Evolutionary conservation across 2,329 filamentous ascomycete genomes (phyloP), one percentile per base, ranked within the genome.

Genomic region (Diaporthe ilicicola): DNA sequence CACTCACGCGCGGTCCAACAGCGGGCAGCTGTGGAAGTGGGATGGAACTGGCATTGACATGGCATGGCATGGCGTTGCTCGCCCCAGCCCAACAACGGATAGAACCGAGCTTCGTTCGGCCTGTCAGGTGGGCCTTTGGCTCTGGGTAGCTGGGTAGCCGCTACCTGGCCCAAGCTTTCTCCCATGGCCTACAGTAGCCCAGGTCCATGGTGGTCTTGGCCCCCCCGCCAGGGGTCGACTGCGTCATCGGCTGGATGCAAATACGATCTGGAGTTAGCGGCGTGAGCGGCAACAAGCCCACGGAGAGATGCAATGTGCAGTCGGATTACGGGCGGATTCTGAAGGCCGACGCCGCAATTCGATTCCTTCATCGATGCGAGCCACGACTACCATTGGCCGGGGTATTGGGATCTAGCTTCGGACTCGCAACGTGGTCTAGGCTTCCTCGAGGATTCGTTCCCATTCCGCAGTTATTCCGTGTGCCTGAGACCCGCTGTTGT

Each of bases 261-360:
- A 48, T 27, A 48, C 56, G 59, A 64, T 29, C 44, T 50, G 59
- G 59, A 64, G 59, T 64, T 64, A 64, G 59, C 59, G 59, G 59
- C 13, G 59, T 64, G 50, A 64, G 59, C 59, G 59, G 59, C 13
- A 19, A 64, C 59, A 50, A 64, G 44, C 24, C 15, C n/a, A 29
- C 29, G 59, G 44, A 37, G 42, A 24, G 27, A 29, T 32, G 32
- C 34, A 22, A 27, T 27, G n/a, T 13, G 42, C 17, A 22, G 32
- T 37, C 59, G 59, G 59, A 37, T 27, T 64, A 50, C 59, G 59
- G 59, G 59, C 13, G 59, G 59, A 64, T 50, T 64, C 44, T 50
- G 59, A 50, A 64, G 44, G 59, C 59, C 59, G 59, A 37, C 44
- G 17, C 59, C 24, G 59, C 13, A 64, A 50, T 34, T 19, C n/a